Evolutionary conservation across 139 green algal genomes (phyloP).

Genomic region (Tetraselmis chui): DNA sequence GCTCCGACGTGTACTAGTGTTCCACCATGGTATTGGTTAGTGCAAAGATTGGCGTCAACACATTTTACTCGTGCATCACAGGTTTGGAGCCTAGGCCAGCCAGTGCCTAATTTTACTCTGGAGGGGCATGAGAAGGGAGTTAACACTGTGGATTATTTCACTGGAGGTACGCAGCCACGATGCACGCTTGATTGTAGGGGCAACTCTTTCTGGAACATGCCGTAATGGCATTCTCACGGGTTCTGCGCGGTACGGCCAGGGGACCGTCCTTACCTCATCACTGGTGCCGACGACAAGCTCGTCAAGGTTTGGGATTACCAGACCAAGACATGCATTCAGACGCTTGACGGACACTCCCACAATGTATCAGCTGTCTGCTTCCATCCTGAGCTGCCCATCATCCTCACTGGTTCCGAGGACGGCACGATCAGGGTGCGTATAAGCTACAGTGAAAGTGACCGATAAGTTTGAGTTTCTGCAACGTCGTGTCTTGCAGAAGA

Average conservation of each 20-base stretch:
- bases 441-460: no score
- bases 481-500: no score
- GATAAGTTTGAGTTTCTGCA: no score
- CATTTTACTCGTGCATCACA: no score
- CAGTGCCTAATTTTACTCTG: conserved; percentile 94
- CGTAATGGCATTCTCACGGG: no score
- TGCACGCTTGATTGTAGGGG: no score
- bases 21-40: no score
- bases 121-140: conserved; percentile 98
- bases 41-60: no score
- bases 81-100: conserved; percentile 89
- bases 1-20: no score
- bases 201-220: no score
- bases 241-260: no score
- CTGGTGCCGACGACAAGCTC: conserved; percentile 89
- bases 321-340: conserved; percentile 97
- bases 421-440: conserved; percentile 68
- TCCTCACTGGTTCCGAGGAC: conserved; percentile 91
- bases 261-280: conserved; percentile 94
- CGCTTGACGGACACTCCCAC: conserved; percentile 83
- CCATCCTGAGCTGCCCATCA: conserved; percentile 97
- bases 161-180: conserved; percentile 46
- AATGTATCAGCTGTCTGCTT: conserved; percentile 92
- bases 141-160: conserved; percentile 98
- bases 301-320: conserved; percentile 97